A percentile compares a stretch with the other conserved stretches of the same genome.
Conservation (phyloP, 805 yeast genomes). For the Zygosaccharomyces lentus region DNA sequence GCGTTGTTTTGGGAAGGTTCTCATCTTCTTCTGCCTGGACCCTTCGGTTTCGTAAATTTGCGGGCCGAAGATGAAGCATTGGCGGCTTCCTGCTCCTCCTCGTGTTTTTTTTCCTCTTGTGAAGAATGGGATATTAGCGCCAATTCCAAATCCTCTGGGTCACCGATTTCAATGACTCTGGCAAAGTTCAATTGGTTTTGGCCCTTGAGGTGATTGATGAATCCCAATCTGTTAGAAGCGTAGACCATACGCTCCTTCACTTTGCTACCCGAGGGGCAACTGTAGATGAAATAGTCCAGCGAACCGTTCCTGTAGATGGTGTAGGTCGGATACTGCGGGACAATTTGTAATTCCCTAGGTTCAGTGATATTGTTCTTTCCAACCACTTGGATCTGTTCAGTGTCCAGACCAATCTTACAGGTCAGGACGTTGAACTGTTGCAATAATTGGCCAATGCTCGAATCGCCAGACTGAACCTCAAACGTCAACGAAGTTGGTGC, state of each 20-base stretch:
- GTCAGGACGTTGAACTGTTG: constrained; percentile 44
- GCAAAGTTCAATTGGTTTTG: constrained; percentile 38
- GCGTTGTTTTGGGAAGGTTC: neutral
- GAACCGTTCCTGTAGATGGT: constrained; percentile 46
- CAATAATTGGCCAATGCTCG: constrained; percentile 19
- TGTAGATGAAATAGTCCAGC: constrained; percentile 59
- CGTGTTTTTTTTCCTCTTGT: constrained; percentile 36
- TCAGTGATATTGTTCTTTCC: constrained; percentile 22
- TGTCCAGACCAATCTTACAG: constrained; percentile 46
- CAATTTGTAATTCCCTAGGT: constrained; percentile 37
- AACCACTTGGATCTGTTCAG: constrained; percentile 46
- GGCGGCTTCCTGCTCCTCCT: constrained; percentile 15
- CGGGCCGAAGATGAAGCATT: constrained; percentile 14
- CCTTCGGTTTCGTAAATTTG: constrained; percentile 59
- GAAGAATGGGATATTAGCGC: constrained; percentile 26
- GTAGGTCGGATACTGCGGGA: constrained; percentile 51
- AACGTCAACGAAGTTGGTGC: constrained; percentile 26
- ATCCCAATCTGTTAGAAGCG: constrained; percentile 72
- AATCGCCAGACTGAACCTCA: constrained; percentile 18
- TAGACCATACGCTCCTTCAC: constrained; percentile 90
- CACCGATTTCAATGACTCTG: constrained; percentile 65
- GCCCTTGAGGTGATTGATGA: constrained; percentile 47
- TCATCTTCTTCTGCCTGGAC: constrained; percentile 54
- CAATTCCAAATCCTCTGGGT: constrained; percentile 61
- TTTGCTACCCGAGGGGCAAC: constrained; percentile 87